These are phyloP conservation scores for Rhododendron williamsianum DNA, from an alignment of 148 eudicot species.

Conservation along the genomic window DNA sequence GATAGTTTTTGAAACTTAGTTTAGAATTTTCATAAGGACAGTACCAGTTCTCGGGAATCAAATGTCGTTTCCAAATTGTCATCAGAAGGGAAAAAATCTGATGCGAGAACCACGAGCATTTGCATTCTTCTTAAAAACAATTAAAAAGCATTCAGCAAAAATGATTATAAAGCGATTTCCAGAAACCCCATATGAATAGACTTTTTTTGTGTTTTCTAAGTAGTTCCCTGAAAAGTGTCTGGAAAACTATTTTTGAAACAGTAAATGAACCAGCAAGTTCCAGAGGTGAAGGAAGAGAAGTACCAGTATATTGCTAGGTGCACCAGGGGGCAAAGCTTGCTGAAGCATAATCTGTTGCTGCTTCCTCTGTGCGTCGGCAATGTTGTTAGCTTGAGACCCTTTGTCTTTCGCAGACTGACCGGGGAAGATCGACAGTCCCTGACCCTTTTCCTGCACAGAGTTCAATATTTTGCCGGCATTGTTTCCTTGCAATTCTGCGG, in stretches of 20 bases:
- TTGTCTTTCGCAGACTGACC: conserved; percentile 60
- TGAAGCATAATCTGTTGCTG: conserved; percentile 67
- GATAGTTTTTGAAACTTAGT: background rate
- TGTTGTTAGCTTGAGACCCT: conserved; percentile 34
- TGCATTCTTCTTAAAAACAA: background rate
- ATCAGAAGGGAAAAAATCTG: background rate
- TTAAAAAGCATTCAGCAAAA: background rate
- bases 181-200: background rate
- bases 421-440: conserved; percentile 46
- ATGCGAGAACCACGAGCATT: background rate
- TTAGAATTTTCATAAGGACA: too few species aligned
- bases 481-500: conserved; percentile 53
- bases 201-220: background rate
- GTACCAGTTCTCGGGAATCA: background rate
- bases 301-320: conserved; percentile 68
- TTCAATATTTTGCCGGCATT: conserved; percentile 35
- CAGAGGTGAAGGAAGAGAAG: conserved; percentile 1
- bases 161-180: background rate
- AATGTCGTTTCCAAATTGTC: background rate
- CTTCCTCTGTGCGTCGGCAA: conserved; percentile 64
- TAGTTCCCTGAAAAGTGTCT: background rate
- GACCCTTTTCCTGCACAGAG: conserved; percentile 59
- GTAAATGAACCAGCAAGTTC: background rate
- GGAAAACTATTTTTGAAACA: background rate
- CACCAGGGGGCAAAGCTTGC: conserved; percentile 69